Conservation (phyloP, 23 red algal species). For the Gracilaria vermiculophylla region DNA sequence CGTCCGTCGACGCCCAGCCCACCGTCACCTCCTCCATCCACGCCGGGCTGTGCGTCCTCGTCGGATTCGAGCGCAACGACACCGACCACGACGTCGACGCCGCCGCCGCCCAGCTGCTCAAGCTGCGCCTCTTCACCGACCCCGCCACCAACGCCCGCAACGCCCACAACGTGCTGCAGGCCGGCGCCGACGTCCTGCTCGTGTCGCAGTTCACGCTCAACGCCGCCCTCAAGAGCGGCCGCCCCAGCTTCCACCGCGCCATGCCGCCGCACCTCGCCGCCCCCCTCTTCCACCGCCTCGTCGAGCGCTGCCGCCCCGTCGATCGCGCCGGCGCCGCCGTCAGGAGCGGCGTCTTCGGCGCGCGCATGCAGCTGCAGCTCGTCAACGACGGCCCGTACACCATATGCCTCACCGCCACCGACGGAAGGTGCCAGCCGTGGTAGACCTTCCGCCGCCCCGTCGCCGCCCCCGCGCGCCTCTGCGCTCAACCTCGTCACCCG, state of each 20-base stretch:
- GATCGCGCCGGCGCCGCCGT: neutral
- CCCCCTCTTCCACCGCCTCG: constrained; percentile 36
- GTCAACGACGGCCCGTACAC: constrained; percentile 68
- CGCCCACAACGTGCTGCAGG: neutral
- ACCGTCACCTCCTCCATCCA: constrained; percentile 38
- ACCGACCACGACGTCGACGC: neutral
- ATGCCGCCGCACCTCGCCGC: constrained; percentile 18
- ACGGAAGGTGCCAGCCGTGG: constrained; percentile 56
- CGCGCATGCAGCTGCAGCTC: constrained; percentile 61
- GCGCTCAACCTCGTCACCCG: too few species aligned
- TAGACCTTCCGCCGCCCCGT: neutral
- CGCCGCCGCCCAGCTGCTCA: constrained; percentile 33
- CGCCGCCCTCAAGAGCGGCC: constrained; percentile 50
- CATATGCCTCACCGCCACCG: constrained; percentile 32
- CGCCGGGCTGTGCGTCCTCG: constrained; percentile 37
- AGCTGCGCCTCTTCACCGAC: constrained; percentile 40
- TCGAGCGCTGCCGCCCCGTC: constrained; percentile 9
- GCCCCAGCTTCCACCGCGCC: constrained; percentile 61
- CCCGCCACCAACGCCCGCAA: neutral
- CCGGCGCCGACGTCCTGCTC: constrained; percentile 23
- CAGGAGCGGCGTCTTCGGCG: constrained; percentile 42
- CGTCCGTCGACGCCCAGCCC: constrained; percentile 1
- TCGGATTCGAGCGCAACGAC: constrained; percentile 57
- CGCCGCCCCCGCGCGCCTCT: too few species aligned
- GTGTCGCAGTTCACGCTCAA: constrained; percentile 70